Conservation (phyloP, 2,329 filamentous ascomycete species). For the Penicillium psychrosexuale region DNA sequence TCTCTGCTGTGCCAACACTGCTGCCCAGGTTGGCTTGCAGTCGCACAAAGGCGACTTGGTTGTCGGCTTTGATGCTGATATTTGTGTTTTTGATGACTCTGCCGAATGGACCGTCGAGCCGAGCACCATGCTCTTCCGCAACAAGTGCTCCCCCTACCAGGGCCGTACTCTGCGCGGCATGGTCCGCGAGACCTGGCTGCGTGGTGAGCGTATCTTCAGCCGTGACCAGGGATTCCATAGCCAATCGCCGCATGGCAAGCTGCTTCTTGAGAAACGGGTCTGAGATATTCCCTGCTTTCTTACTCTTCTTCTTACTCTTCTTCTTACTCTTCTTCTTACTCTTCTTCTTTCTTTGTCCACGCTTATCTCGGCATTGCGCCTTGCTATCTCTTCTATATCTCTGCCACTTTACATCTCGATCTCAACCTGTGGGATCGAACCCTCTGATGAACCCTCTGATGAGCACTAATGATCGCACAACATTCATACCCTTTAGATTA, state of each 20-base stretch:
- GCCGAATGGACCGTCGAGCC: constrained; percentile 70
- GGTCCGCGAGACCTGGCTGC: constrained; percentile 80
- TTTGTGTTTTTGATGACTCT: constrained; percentile 88
- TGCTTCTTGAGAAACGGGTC: constrained; percentile 41
- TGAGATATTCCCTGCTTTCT: constrained; percentile 18
- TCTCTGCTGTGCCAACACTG: constrained; percentile 83
- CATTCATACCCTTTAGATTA: constrained; percentile 28
- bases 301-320: constrained; percentile 3
- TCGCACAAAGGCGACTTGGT: constrained; percentile 76
- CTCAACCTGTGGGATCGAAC: constrained; percentile 3
- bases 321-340: too few relatives aligned
- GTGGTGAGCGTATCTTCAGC: constrained; percentile 71
- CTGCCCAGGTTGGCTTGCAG: constrained; percentile 79
- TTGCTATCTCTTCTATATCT: constrained; percentile 40
- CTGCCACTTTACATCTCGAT: constrained; percentile 15
- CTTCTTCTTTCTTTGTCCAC: constrained; percentile 9
- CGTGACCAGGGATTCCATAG: constrained; percentile 52
- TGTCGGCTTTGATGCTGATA: constrained; percentile 81
- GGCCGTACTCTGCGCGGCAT: constrained; percentile 73
- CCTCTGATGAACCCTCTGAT: constrained; percentile 18
- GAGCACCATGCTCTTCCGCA: constrained; percentile 88
- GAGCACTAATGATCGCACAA: constrained; percentile 26
- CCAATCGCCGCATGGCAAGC: constrained; percentile 35
- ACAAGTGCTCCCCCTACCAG: constrained; percentile 88
- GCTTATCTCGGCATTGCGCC: constrained; percentile 7